These are phyloP conservation scores for Perkinsus olseni DNA, from an alignment of 169 alveolate species.

Conservation along the genomic window DNA sequence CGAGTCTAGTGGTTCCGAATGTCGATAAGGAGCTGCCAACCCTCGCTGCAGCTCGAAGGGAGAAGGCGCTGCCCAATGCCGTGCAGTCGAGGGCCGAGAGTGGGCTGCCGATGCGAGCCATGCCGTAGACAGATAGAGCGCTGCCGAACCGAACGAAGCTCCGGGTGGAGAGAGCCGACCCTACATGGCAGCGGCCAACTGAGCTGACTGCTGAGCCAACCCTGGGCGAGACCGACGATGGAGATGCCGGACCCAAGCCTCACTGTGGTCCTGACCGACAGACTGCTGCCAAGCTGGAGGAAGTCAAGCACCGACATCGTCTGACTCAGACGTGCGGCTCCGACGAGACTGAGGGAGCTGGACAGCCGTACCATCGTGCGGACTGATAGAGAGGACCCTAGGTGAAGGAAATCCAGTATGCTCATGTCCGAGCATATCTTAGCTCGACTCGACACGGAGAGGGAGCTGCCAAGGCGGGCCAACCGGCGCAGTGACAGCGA, in stretches of 20 bases:
- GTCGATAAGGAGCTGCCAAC: background rate
- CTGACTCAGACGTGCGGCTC: background rate
- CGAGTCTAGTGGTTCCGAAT: background rate
- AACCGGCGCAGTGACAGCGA: background rate
- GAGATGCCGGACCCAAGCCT: background rate
- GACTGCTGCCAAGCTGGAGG: background rate
- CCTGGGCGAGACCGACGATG: background rate
- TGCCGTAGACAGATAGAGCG: background rate
- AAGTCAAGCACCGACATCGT: background rate
- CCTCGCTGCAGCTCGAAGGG: background rate
- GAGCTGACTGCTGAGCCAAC: background rate
- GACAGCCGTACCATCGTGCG: background rate
- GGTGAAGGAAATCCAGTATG: background rate
- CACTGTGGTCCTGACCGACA: background rate
- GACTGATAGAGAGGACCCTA: conserved; percentile 2
- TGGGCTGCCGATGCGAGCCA: background rate
- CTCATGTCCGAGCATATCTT: background rate
- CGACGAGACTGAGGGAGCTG: background rate
- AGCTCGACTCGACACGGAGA: background rate
- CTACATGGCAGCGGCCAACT: background rate
- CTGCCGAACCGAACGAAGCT: background rate
- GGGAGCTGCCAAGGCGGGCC: background rate
- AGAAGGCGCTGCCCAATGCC: background rate
- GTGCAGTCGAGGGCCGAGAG: background rate
- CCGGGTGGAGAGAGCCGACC: background rate